Evolutionary conservation across 108 stramenopile genomes (phyloP).

Genomic region (Cylindrotheca closterium): DNA sequence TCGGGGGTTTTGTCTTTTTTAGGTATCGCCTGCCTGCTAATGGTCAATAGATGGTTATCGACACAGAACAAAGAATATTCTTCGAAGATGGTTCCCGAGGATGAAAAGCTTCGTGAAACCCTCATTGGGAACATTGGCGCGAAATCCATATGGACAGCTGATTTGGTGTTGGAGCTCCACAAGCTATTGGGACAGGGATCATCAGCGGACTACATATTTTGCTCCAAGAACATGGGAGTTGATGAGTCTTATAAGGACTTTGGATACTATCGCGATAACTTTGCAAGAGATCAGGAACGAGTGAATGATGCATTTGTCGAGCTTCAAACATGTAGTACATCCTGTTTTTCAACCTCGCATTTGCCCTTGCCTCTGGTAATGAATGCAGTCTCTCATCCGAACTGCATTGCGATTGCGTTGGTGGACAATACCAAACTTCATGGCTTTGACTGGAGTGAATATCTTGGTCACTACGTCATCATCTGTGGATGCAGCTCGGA

Average conservation of each 20-base stretch:
- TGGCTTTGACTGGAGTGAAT: constrained; percentile 14
- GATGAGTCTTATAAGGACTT: constrained; percentile 45
- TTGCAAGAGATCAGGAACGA: constrained; percentile 50
- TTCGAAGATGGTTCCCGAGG: constrained; percentile 1
- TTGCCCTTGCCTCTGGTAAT: constrained; percentile 35
- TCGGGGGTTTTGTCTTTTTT: too few species aligned
- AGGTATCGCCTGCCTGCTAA: constrained; percentile 56
- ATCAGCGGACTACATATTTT: constrained; percentile 15
- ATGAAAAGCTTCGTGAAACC: constrained; percentile 11
- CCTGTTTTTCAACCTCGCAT: not conserved
- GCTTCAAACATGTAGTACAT: constrained; percentile 3
- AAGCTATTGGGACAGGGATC: constrained; percentile 14
- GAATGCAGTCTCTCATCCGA: constrained; percentile 43
- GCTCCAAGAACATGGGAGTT: constrained; percentile 47
- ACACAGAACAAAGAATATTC: not conserved
- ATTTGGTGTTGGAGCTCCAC: constrained; percentile 60
- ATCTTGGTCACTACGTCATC: constrained; percentile 74
- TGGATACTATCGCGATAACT: constrained; percentile 62
- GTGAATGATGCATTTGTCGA: constrained; percentile 28
- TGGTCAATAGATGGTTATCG: constrained; percentile 49
- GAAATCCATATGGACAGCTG: constrained; percentile 80
- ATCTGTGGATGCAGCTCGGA: constrained; percentile 55
- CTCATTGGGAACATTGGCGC: constrained; percentile 43
- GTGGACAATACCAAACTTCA: constrained; percentile 56
- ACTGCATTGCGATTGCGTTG: constrained; percentile 71